Conservation (phyloP, 2,329 filamentous ascomycete species). For the Lasiodiplodia citricola region DNA sequence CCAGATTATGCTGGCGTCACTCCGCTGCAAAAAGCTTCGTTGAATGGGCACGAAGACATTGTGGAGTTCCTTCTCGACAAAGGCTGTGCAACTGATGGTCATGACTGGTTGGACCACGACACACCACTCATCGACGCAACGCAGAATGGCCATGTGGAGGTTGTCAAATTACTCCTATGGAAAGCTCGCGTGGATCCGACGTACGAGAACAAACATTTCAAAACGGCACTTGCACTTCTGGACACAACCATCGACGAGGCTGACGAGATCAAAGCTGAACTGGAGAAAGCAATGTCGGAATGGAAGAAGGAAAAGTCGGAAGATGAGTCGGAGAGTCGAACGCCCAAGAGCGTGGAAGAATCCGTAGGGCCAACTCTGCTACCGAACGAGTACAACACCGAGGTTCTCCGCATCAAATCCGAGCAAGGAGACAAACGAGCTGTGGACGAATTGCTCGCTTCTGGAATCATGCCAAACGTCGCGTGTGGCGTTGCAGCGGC, state of each 20-base stretch:
- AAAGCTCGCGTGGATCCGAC: constrained; percentile 85
- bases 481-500: constrained; percentile 90
- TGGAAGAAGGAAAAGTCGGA: constrained; percentile 55
- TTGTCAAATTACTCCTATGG: constrained; percentile 81
- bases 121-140: constrained; percentile 95
- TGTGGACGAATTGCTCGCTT: constrained; percentile 55
- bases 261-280: constrained; percentile 78
- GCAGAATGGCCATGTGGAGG: constrained; percentile 89
- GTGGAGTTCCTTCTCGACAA: constrained; percentile 85
- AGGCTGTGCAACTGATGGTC: constrained; percentile 74
- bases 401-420: constrained; percentile 55
- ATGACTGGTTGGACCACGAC: constrained; percentile 64
- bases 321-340: constrained; percentile 36
- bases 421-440: constrained; percentile 55
- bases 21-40: constrained; percentile 87
- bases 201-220: constrained; percentile 87
- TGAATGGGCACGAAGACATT: constrained; percentile 85
- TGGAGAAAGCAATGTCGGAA: constrained; percentile 62
- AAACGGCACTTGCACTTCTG: constrained; percentile 87
- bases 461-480: constrained; percentile 68
- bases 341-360: constrained; percentile 27
- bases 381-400: constrained; percentile 56
- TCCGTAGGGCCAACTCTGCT: constrained; percentile 41
- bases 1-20: constrained; percentile 97
- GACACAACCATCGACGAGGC: constrained; percentile 75